Percentiles rank a stretch among this genome's conserved stretches.
Evolutionary conservation across 176 grass and related monocot species (phyloP).

Genomic region (Pontederia crassipes): DNA sequence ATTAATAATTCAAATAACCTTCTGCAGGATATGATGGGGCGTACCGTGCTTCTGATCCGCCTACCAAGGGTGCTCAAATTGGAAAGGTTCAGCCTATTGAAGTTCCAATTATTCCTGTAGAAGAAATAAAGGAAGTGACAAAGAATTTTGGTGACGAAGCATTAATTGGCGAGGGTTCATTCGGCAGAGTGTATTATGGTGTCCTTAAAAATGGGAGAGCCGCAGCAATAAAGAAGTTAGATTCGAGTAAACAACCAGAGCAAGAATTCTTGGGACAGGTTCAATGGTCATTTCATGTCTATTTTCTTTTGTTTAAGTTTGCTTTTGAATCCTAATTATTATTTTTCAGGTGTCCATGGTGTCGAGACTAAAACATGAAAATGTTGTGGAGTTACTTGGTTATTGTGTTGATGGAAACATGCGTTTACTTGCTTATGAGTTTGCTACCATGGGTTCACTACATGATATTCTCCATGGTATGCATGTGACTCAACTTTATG

Average conservation of each 20-base stretch:
- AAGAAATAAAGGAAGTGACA: constrained; percentile 72
- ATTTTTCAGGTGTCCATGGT: constrained; percentile 3
- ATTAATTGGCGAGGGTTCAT: constrained; percentile 79
- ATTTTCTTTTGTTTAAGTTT: not conserved
- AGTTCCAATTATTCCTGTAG: constrained; percentile 50
- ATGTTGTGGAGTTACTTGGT: constrained; percentile 81
- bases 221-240: constrained; percentile 60
- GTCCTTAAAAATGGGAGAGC: constrained; percentile 59
- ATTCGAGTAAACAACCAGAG: constrained; percentile 85
- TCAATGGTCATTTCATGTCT: constrained; percentile 11
- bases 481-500: not conserved
- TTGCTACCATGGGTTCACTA: constrained; percentile 74
- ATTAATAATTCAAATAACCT: not conserved
- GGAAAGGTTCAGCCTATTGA: constrained; percentile 69
- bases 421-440: constrained; percentile 61
- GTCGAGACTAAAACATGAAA: constrained; percentile 58
- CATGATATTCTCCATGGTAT: constrained; percentile 89
- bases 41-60: constrained; percentile 44
- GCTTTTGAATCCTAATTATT: constrained; percentile 16
- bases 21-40: constrained; percentile 38
- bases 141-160: constrained; percentile 73
- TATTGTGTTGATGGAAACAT: constrained; percentile 54
- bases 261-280: constrained; percentile 76
- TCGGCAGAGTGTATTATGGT: constrained; percentile 73
- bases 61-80: constrained; percentile 48